A percentile compares a stretch with the other conserved stretches of the same genome.
These are phyloP conservation scores for Aspergillus udagawae DNA, from an alignment of 2,329 filamentous ascomycete genomes.

Conservation along the genomic window DNA sequence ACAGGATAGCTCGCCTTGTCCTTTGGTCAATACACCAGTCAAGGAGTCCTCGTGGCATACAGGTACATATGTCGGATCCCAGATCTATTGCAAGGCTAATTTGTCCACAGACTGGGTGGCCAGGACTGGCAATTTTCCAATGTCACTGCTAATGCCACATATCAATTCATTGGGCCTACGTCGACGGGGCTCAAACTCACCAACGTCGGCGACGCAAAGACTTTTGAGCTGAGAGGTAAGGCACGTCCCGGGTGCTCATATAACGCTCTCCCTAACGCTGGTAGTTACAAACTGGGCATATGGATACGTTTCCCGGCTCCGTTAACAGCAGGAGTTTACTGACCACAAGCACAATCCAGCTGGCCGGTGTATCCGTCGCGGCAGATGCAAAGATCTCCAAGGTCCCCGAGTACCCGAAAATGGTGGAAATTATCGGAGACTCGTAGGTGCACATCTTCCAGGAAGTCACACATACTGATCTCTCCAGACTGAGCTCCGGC, in stretches of 20 bases:
- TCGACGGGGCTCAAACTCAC: conserved; percentile 39
- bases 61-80: conserved; percentile 9
- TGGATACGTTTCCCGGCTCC: conserved; percentile 33
- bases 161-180: conserved; percentile 47
- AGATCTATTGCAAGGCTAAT: neutral
- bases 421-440: conserved; percentile 44
- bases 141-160: conserved; percentile 53
- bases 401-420: conserved; percentile 29
- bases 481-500: conserved; percentile 49
- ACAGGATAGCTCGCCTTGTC: conserved; percentile 44
- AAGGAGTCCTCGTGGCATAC: conserved; percentile 53
- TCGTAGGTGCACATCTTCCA: conserved; percentile 18
- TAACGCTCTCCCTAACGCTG: neutral
- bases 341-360: conserved; percentile 43
- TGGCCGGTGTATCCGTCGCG: conserved; percentile 49
- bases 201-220: conserved; percentile 42
- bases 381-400: conserved; percentile 44
- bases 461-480: conserved; percentile 42
- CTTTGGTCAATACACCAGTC: conserved; percentile 50
- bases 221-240: conserved; percentile 50
- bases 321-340: conserved; percentile 2
- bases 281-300: conserved; percentile 58
- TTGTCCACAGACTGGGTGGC: conserved; percentile 45
- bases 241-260: neutral
- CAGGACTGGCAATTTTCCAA: conserved; percentile 60